Base-by-base conservation (phyloP, 2,329 filamentous ascomycete genomes). In the Pyricularia sp. region DNA sequence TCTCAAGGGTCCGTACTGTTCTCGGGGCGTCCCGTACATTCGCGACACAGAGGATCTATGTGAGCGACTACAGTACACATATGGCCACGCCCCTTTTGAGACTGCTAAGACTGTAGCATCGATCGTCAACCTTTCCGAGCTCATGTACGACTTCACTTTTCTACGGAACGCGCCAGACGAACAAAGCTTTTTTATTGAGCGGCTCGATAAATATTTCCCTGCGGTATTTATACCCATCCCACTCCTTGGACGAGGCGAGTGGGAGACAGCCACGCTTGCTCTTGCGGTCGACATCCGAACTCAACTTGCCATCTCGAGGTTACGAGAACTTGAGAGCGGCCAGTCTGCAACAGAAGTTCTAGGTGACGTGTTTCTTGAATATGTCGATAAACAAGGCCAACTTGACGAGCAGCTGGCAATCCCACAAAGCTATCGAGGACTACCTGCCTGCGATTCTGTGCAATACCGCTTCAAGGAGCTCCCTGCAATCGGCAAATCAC, bases 211-310 rank as follows among this genome's bases (percentile, higher is more conserved):
- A 28, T 28, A 63, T 28, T 63, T 63, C 26, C 59, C 59, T 9
- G 17, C 55, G 17, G 25, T 17, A 7, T 67, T 67, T 28, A 17
- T 31, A 4, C 42, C 65, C 4, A 58, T 58, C 2, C 2, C 36
- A 14, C 25, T 58, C 14, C 17, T 67, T 7, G 33, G 33, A n/a
- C 36, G 23, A 2, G 25, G 55, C 3, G 65, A 67, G 6, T 67
- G 42, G 42, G 55, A 67, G 14, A 9, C 7, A 20, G 25, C 25
- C 3, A 67, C 65, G 11, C 26, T 67, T n/a, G 42, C 14, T 2
- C 36, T 67, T 20, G 65, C 42, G 2, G 26, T 67, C 36, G 66
- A 68, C 11, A 33, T 68, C 55, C n/a, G 66, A 7, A 68, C 66
- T 20, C 66, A 68, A 33, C 12, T 68, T 2, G 66, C 66, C 26